A percentile compares a stretch with the other conserved stretches of the same genome.
phyloP scores from a whole-genome alignment of 2,329 filamentous ascomycete genomes.

The Neopestalotiopsis sp. region DNA sequence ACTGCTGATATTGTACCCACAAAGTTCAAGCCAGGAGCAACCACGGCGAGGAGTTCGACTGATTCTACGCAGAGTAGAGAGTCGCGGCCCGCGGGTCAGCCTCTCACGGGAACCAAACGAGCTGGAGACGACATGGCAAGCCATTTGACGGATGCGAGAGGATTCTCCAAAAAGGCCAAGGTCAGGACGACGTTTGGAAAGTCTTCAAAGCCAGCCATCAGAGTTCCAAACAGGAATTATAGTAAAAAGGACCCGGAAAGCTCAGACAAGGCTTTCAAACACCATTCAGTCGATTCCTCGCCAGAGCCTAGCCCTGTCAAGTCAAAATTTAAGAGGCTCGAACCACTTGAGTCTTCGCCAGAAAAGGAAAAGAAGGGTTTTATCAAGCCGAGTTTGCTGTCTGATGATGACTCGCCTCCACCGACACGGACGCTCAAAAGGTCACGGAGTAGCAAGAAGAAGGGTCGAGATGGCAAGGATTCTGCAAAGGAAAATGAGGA shows the following conservation, averaged over 20 bases:
- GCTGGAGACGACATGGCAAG: neutral
- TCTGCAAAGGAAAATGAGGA: slow-evolving; percentile 15
- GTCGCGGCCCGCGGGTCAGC: neutral
- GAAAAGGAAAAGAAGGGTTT: slow-evolving; percentile 4
- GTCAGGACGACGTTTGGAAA: slow-evolving; percentile 17
- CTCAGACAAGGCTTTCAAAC: neutral
- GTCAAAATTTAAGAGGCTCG: neutral
- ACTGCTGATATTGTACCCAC: slow-evolving; percentile 2
- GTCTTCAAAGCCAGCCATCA: slow-evolving; percentile 16
- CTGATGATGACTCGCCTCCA: neutral
- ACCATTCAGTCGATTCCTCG: neutral
- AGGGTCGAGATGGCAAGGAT: neutral
- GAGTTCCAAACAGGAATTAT: neutral
- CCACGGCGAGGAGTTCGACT: neutral
- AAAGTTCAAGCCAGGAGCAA: neutral
- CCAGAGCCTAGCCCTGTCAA: neutral
- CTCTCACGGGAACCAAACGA: slow-evolving; percentile 4
- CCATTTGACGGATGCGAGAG: neutral
- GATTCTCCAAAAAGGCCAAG: neutral
- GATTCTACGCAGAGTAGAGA: neutral
- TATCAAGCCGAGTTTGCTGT: neutral
- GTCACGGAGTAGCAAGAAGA: neutral
- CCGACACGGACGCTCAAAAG: neutral
- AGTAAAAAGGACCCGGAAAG: neutral
- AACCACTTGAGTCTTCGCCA: neutral